Evolutionary conservation across 495 filamentous ascomycete genomes (phyloP).

Genomic region (Tuber brumale): DNA sequence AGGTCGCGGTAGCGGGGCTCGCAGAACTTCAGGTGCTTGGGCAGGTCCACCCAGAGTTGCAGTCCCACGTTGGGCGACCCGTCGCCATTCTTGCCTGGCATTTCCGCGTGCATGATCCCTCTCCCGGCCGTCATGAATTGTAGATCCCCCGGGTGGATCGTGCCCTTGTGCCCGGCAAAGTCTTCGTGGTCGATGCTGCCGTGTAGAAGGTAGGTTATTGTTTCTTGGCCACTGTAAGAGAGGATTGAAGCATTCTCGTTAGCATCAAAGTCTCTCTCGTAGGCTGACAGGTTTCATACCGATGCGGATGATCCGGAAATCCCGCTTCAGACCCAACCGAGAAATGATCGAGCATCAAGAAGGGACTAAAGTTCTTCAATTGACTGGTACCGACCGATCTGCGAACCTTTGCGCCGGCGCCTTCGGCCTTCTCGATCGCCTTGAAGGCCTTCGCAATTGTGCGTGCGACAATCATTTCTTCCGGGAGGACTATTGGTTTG

Average conservation of each 20-base stretch:
- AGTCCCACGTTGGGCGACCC: conserved; percentile 76
- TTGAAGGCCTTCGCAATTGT: conserved; percentile 74
- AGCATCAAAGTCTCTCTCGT: neutral
- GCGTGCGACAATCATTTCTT: conserved; percentile 63
- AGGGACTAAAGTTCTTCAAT: conserved; percentile 81
- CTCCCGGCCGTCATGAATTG: conserved; percentile 97
- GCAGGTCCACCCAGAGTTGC: conserved; percentile 93
- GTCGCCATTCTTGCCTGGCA: conserved; percentile 75
- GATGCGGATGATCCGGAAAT: conserved; percentile 79
- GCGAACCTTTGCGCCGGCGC: conserved; percentile 79
- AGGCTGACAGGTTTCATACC: conserved; percentile 31
- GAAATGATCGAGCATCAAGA: conserved; percentile 98
- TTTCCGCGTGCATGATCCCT: conserved; percentile 94
- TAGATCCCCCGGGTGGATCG: conserved; percentile 75
- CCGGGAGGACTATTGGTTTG: conserved; percentile 10
- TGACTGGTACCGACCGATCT: conserved; percentile 80
- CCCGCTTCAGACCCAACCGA: conserved; percentile 70
- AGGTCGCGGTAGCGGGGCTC: conserved; percentile 91
- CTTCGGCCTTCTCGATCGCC: conserved; percentile 80
- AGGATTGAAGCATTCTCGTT: conserved; percentile 5
- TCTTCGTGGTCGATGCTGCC: conserved; percentile 93
- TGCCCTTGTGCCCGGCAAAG: conserved; percentile 82
- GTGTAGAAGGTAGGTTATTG: conserved; percentile 81
- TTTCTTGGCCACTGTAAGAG: conserved; percentile 55
- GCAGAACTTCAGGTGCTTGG: conserved; percentile 69